These are phyloP conservation scores for Samsoniella hepiali DNA, from an alignment of 2,329 filamentous ascomycete species.

Conservation along the genomic window DNA sequence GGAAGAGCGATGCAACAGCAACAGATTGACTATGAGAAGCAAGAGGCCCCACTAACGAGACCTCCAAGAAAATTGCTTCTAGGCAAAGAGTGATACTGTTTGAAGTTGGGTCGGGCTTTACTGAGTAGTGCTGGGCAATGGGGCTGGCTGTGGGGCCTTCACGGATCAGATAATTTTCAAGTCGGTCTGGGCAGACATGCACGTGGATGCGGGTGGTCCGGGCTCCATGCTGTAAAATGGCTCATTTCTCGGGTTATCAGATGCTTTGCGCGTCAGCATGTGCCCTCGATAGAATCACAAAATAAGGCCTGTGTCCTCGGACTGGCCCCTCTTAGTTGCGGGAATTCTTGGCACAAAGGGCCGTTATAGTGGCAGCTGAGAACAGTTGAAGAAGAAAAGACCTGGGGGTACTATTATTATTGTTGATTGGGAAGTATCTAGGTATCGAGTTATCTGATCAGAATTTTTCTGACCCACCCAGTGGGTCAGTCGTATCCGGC, in stretches of 20 bases:
- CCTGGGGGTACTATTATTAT: not conserved
- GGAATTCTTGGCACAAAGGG: conserved; percentile 1
- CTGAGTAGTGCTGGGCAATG: no score
- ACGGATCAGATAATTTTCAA: conserved; percentile 38
- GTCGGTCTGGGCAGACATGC: not conserved
- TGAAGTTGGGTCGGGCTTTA: no score
- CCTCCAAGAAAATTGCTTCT: no score
- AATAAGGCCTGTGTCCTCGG: not conserved
- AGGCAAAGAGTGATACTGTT: no score
- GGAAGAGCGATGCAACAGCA: no score
- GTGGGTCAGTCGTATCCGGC: conserved; percentile 1
- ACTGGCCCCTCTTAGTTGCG: not conserved
- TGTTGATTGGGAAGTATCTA: not conserved
- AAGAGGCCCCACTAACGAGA: no score
- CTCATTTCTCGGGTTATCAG: conserved; percentile 12
- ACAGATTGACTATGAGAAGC: no score
- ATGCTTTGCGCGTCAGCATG: not conserved
- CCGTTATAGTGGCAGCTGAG: not conserved
- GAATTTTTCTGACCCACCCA: not conserved
- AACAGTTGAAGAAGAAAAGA: not conserved
- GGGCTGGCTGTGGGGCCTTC: conserved; percentile 17
- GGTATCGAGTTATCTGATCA: conserved; percentile 17
- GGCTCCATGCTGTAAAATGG: conserved; percentile 7
- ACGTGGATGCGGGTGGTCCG: not conserved
- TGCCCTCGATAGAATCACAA: not conserved